Evolutionary conservation across 2,329 filamentous ascomycete genomes (phyloP), one percentile per base, ranked within the genome.

Genomic region (Fusarium dlaminii): DNA sequence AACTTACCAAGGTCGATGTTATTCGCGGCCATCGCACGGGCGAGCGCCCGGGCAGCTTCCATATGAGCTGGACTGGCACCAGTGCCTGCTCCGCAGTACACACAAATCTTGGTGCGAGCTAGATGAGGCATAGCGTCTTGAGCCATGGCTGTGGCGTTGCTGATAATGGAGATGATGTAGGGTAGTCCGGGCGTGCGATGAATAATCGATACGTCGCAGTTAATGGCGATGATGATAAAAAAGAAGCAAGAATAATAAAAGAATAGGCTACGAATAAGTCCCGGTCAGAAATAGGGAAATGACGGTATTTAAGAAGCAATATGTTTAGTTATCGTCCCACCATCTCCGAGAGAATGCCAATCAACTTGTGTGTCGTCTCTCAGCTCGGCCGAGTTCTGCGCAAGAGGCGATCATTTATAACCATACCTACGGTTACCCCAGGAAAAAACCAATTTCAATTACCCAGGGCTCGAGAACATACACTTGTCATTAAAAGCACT

Each of bases 71-170:
- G 91, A 71, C 90, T 92, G 54, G 87, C 90, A 56, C 96, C 96
- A 22, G 88, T 82, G 14, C 90, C 92, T 59, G 96, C 90, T 80
- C 95, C 96, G 85, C 96, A 98, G 89, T 98, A 98, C 75, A 98
- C 96, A 82, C 94, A 97, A 81, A 98, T 92, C 73, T 94, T 94
- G 67, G 92, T 85, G 68, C 82, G 84, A 55, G 69, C 80, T 80
- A 61, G 74, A 65, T 42, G 69, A 61, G 69, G 75, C 70, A 20
- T 24, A 24, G 17, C n/a, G 64, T 79, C 81, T 43, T 75, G 73
- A 48, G 60, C 11, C 51, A 61, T 22, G 37, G 17, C 6, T 24
- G 51, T 45, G n/a, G 42, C 57, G 74, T 74, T 75, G 29, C 78
- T 75, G 30, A 66, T 74, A 74, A 74, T 80, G 77, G 79, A 78